phyloP scores from a whole-genome alignment of 768 basidiomycete genomes.

The Lactifluus pinguis region DNA sequence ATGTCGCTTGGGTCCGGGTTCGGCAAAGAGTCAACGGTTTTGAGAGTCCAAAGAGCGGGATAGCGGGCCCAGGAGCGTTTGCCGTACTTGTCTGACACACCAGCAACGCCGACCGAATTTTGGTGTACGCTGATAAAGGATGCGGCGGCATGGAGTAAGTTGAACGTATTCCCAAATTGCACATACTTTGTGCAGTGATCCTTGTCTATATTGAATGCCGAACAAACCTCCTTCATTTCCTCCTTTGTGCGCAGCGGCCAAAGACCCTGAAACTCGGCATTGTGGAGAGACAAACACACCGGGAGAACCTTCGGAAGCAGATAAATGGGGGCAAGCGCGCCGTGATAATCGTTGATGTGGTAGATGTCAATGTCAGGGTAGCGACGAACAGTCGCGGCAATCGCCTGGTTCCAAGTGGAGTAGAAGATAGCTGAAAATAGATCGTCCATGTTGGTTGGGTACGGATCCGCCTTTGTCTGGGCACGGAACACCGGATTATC shows the following conservation, averaged over 20 bases:
- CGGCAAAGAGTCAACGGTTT: conserved; percentile 89
- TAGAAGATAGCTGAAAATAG: conserved; percentile 95
- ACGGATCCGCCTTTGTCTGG: conserved; percentile 92
- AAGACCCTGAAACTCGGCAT: conserved; percentile 95
- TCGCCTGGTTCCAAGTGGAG: conserved; percentile 97
- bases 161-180: conserved; percentile 97
- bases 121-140: conserved; percentile 90
- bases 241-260: conserved; percentile 96
- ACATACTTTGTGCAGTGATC: conserved; percentile 95
- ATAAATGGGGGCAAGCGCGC: conserved; percentile 84
- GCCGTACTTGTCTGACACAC: conserved; percentile 96
- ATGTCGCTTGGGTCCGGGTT: conserved; percentile 96
- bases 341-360: conserved; percentile 94
- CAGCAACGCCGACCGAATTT: conserved; percentile 88
- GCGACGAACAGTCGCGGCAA: conserved; percentile 83
- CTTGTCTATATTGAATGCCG: conserved; percentile 95
- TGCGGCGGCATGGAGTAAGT: conserved; percentile 86
- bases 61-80: conserved; percentile 97
- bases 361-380: conserved; percentile 86
- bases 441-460: conserved; percentile 96
- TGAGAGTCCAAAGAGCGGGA: conserved; percentile 91
- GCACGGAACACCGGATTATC: conserved; percentile 96
- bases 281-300: conserved; percentile 86
- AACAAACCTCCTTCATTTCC: conserved; percentile 97
- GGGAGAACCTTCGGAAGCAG: conserved; percentile 87